Evolutionary conservation across 2,329 filamentous ascomycete species (phyloP), one percentile per base, ranked within the genome.

Genomic region (Parastagonospora avenae): DNA sequence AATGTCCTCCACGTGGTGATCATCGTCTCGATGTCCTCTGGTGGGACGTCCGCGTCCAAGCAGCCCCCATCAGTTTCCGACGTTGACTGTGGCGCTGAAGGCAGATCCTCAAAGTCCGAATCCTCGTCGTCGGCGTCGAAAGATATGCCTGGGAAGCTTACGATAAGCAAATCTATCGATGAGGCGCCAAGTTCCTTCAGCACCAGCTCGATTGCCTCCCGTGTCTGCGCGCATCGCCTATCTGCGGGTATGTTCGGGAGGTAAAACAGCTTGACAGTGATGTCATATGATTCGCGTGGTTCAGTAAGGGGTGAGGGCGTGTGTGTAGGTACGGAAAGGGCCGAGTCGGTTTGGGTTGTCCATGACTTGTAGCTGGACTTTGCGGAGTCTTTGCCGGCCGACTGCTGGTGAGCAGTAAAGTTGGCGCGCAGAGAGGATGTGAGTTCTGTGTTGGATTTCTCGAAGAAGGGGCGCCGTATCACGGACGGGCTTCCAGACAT

Each of bases 251-350:
- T 84, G 14, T 83, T 84, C 2, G 91, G 89, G 27, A 97, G 82
- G 74, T 94, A 95, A 79, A 99, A 99, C 16, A 99, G 77, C 76
- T 99, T 99, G 54, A 94, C 88, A 0, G 93, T 97, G 67, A 97
- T 92, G 70, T 97, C 92, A 78, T 99, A 99, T 62, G 92, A 87
- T 52, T 83, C 80, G 24, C 88, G 81, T 62, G 96, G 92, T 70
- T 99, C 94, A 29, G 85, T 81, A 39, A 99, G 79, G 0, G 89
- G 88, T 4, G 85, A 85, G 28, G 83, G 77, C 10, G 84, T 79
- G 80, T 93, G 85, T 35, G 88, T 83, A 40, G 93, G 93, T 35
- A 97, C 83, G 70, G 89, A 93, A 39, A 93, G 80, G 4, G 81
- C 80, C 39, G 58, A 50, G 19, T 59, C 58, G 36, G 68, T 57